A percentile compares a stretch with the other conserved stretches of the same genome.
Conservation (phyloP, 805 yeast genomes). For the Metschnikowia matae region DNA sequence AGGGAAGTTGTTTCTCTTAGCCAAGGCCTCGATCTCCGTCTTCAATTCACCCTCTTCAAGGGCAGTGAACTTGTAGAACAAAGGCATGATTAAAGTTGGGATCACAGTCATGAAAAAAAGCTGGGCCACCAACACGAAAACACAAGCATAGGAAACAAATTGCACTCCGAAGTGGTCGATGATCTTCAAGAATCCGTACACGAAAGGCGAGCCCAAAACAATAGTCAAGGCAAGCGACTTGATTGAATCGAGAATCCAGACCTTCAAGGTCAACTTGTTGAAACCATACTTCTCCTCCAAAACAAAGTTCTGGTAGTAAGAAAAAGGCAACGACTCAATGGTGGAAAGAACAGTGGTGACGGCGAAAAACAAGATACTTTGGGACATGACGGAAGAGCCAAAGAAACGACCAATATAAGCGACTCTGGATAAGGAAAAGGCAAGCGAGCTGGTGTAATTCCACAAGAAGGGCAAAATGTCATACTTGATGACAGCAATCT, state of each 20-base stretch:
- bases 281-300: constrained; percentile 92
- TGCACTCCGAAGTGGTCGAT: constrained; percentile 74
- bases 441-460: constrained; percentile 53
- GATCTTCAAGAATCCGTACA: constrained; percentile 75
- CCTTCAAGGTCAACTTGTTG: constrained; percentile 70
- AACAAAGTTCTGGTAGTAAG: constrained; percentile 77
- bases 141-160: constrained; percentile 77
- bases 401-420: constrained; percentile 32
- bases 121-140: constrained; percentile 67
- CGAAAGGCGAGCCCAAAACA: constrained; percentile 65
- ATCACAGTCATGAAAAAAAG: constrained; percentile 67
- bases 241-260: constrained; percentile 71
- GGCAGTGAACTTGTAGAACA: constrained; percentile 88
- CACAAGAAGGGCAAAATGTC: constrained; percentile 47
- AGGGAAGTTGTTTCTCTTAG: constrained; percentile 76
- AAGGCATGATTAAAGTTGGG: constrained; percentile 87
- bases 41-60: constrained; percentile 87
- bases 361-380: constrained; percentile 60
- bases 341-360: constrained; percentile 50
- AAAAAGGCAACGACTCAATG: constrained; percentile 59
- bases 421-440: constrained; percentile 46
- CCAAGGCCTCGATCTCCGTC: constrained; percentile 73
- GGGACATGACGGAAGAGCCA: constrained; percentile 59
- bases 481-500: constrained; percentile 52
- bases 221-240: constrained; percentile 54